phyloP scores from a whole-genome alignment of 805 yeast species.

The Starmerella etchellsii region DNA sequence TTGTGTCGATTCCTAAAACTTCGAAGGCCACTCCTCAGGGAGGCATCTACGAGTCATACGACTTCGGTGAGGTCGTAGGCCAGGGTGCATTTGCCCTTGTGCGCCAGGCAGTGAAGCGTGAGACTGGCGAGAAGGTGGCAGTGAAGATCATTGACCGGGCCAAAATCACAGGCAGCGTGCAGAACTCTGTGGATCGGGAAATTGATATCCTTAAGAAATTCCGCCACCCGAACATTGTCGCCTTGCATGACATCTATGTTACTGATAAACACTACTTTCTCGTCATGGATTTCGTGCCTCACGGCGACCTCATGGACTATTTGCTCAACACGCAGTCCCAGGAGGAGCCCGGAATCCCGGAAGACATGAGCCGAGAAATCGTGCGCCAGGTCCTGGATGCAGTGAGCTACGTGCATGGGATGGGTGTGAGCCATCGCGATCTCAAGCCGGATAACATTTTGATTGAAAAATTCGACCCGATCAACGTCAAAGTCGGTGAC shows the following conservation, averaged over 20 bases:
- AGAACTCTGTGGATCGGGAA: slow-evolving; percentile 62
- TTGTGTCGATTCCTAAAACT: slow-evolving; percentile 27
- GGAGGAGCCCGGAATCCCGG: slow-evolving; percentile 43
- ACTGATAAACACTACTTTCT: slow-evolving; percentile 69
- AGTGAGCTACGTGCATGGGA: slow-evolving; percentile 69
- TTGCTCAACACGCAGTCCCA: slow-evolving; percentile 11
- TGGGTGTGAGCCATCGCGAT: slow-evolving; percentile 93
- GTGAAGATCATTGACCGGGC: slow-evolving; percentile 79
- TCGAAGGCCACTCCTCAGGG: slow-evolving; percentile 27
- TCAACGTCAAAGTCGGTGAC: slow-evolving; percentile 82
- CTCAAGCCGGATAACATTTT: slow-evolving; percentile 91
- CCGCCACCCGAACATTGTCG: slow-evolving; percentile 75
- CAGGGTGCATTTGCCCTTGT: slow-evolving; percentile 99
- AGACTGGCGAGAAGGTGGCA: slow-evolving; percentile 76
- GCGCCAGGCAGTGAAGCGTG: slow-evolving; percentile 74
- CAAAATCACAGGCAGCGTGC: slow-evolving; percentile 61
- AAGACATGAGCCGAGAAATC: slow-evolving; percentile 77
- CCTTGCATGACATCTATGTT: slow-evolving; percentile 71
- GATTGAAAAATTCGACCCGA: slow-evolving; percentile 84
- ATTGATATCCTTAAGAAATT: slow-evolving; percentile 63
- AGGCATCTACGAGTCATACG: slow-evolving; percentile 59
- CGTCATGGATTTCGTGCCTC: slow-evolving; percentile 91
- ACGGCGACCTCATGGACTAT: slow-evolving; percentile 91
- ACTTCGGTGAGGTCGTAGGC: slow-evolving; percentile 78
- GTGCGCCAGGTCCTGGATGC: slow-evolving; percentile 75